Base-by-base conservation (phyloP, 148 eudicot species). In the Rhododendron simsii region DNA sequence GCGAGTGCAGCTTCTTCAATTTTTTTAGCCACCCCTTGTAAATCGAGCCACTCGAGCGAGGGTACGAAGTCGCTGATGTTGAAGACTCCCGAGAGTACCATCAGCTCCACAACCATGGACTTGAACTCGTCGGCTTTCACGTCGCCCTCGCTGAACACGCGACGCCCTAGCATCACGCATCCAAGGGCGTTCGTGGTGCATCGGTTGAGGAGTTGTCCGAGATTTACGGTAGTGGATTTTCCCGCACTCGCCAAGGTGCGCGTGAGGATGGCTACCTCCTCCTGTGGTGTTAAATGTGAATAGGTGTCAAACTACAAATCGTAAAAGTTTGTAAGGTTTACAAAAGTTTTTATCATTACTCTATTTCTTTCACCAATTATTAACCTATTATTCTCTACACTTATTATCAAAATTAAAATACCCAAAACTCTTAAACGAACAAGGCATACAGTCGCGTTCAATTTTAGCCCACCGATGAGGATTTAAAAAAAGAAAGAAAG, bases 131-230 rank as follows among this genome's bases (percentile, higher is more conserved):
- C 96, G 3, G 98, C 94, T 84, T 94, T 94, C 7, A 89, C 83
- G 78, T 92, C 98, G 0, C 89, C 91, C 80, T 92, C 93, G 1
- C 92, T 92, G 76, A 97, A 92, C 71, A 95, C 96, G 8, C 95
- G 87, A 80, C 86, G 83, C 78, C 99, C 96, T 2, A 95, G 55
- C 95, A 93, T 91, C 85, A 90, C 98, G 59, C 93, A 90, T 30
- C 91, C 93, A 16, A 97, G 83, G 35, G 96, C 98, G 84, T 97
- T 97, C 10, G 99, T 95, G 59, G 98, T 91, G 90, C 99, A 96
- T 35, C 93, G 90, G 80, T 91, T 92, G 0, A 96, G 91, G n/a
- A 93, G 85, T 74, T 97, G 96, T 44, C 93, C 99, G 35, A 97
- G 53, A 33, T 90, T 89, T 37, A 44, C 90, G 5, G 93, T 81